Evolutionary conservation across 192 early-diverging fungal species (phyloP).

Genomic region (Linnemannia exigua): DNA sequence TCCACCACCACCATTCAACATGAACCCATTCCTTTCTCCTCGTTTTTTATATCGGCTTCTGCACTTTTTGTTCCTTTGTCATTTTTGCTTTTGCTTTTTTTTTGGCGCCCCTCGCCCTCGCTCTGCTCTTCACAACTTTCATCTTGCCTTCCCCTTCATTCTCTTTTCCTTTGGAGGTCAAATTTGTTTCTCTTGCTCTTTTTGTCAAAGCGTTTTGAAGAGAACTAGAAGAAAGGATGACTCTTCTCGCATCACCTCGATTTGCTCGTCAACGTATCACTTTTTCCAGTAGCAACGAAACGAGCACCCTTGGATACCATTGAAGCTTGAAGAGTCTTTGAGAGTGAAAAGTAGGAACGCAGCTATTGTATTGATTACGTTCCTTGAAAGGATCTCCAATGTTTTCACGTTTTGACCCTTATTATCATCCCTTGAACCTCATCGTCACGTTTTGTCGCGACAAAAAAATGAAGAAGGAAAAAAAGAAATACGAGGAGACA

Average conservation of each 20-base stretch:
- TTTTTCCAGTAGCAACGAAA: neutral
- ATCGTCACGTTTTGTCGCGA: neutral
- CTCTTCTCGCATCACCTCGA: neutral
- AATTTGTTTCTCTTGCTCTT: neutral
- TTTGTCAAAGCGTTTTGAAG: neutral
- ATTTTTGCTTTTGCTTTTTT: neutral
- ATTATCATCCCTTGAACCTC: neutral
- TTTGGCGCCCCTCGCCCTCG: neutral
- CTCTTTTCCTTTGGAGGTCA: slow-evolving; percentile 4
- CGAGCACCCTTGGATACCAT: neutral
- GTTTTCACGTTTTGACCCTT: neutral
- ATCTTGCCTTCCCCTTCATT: neutral
- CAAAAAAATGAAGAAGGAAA: neutral
- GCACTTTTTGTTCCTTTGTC: neutral
- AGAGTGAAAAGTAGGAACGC: neutral
- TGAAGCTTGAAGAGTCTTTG: neutral
- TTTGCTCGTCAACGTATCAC: neutral
- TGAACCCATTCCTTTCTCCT: neutral
- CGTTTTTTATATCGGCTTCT: neutral
- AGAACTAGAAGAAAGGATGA: neutral
- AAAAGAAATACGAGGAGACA: neutral
- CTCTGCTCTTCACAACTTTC: neutral
- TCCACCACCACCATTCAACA: neutral
- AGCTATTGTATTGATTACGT: neutral
- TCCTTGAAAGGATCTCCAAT: neutral